A percentile compares a stretch with the other conserved stretches of the same genome.
These are phyloP conservation scores for Torulaspora gathmanii DNA, from an alignment of 805 yeast genomes.

Conservation along the genomic window DNA sequence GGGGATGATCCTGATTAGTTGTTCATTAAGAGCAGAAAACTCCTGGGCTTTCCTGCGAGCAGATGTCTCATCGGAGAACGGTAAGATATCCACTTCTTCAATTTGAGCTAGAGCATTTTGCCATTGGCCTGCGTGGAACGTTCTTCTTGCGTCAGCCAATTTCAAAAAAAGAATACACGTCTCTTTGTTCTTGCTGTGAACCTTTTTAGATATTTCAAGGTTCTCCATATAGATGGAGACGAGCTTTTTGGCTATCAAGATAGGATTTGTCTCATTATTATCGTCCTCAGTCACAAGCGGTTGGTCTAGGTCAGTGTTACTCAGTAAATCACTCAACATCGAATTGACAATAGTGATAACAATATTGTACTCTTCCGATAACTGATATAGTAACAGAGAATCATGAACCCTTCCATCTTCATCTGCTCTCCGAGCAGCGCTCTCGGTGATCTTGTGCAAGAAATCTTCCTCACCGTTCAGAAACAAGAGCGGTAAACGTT, in stretches of 20 bases:
- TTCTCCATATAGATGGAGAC: slow-evolving; percentile 45
- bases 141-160: slow-evolving; percentile 62
- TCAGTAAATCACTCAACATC: slow-evolving; percentile 70
- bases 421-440: slow-evolving; percentile 80
- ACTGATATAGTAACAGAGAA: slow-evolving; percentile 77
- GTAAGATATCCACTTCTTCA: slow-evolving; percentile 60
- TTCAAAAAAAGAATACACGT: slow-evolving; percentile 61
- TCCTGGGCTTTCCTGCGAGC: slow-evolving; percentile 69
- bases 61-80: slow-evolving; percentile 51
- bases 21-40: slow-evolving; percentile 58
- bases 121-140: slow-evolving; percentile 54
- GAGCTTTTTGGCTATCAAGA: slow-evolving; percentile 37
- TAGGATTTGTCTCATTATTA: slow-evolving; percentile 42
- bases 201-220: slow-evolving; percentile 52
- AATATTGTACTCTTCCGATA: slow-evolving; percentile 80
- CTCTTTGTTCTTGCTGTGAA: slow-evolving; percentile 52
- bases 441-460: slow-evolving; percentile 67
- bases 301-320: slow-evolving; percentile 63
- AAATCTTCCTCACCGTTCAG: slow-evolving; percentile 56
- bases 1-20: slow-evolving; percentile 74
- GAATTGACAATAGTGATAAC: slow-evolving; percentile 72
- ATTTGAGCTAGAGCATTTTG: slow-evolving; percentile 52
- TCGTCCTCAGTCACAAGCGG: slow-evolving; percentile 42
- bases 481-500: slow-evolving; percentile 60
- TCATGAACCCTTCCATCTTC: slow-evolving; percentile 88